phyloP scores from a whole-genome alignment of 2,329 filamentous ascomycete genomes.

The Paecilomyces variotii region DNA sequence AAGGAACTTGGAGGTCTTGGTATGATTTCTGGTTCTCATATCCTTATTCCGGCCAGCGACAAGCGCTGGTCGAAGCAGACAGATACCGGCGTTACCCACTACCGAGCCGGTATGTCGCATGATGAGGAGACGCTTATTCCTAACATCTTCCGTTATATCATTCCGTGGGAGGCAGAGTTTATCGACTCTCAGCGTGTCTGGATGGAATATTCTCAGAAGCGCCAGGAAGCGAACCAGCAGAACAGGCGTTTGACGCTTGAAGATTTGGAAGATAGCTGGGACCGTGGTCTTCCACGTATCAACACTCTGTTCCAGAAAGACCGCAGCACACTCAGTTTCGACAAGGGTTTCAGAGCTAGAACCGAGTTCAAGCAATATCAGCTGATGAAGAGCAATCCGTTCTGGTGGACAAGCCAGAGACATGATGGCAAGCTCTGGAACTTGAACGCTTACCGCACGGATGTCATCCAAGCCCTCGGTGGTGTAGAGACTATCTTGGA shows the following conservation, averaged over 20 bases:
- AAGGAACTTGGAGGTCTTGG: conserved; percentile 95
- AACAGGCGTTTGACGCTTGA: conserved; percentile 91
- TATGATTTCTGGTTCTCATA: conserved; percentile 98
- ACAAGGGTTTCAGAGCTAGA: conserved; percentile 93
- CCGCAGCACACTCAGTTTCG: conserved; percentile 89
- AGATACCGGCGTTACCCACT: conserved; percentile 93
- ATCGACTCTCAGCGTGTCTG: conserved; percentile 98
- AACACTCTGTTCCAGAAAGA: conserved; percentile 99
- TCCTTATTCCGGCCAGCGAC: conserved; percentile 92
- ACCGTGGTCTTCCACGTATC: conserved; percentile 92
- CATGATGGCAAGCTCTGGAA: conserved; percentile 99
- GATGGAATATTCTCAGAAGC: conserved; percentile 99
- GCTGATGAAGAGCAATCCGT: conserved; percentile 97
- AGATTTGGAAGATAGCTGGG: conserved; percentile 97
- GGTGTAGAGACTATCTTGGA: conserved; percentile 98
- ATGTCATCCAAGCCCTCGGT: conserved; percentile 91
- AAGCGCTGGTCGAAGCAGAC: conserved; percentile 99
- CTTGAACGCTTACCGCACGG: conserved; percentile 86
- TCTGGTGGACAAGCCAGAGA: conserved; percentile 98
- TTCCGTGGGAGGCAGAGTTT: conserved; percentile 98
- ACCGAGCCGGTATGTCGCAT: conserved; percentile 94
- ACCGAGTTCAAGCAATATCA: conserved; percentile 99
- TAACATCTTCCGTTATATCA: conserved; percentile 99
- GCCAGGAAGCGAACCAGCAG: conserved; percentile 92
- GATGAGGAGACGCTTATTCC: conserved; percentile 96